These are phyloP conservation scores for Biancaea sappan DNA, from an alignment of 306 rosid genomes.

Conservation along the genomic window DNA sequence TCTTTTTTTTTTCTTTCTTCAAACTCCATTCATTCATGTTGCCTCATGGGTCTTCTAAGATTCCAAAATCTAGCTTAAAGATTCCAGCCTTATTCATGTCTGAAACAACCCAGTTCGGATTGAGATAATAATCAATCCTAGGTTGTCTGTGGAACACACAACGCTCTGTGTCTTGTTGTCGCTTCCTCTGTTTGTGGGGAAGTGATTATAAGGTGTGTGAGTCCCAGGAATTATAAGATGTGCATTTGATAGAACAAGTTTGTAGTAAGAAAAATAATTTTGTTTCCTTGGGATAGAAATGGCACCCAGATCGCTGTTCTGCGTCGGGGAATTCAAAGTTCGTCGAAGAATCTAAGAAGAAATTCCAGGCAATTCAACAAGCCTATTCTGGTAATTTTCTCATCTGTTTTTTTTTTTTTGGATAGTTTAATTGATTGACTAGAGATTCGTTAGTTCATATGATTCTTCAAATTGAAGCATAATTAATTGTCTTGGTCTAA, in stretches of 20 bases:
- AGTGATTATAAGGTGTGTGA: conserved; percentile 8
- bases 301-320: conserved; percentile 99
- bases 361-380: conserved; percentile 83
- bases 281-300: conserved; percentile 63
- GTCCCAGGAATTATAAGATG: not conserved
- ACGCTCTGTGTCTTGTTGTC: not conserved
- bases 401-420: not conserved
- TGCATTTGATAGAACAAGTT: not conserved
- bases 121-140: not conserved
- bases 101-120: conserved; percentile 14
- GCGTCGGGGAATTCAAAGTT: conserved; percentile 71
- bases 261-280: conserved; percentile 20
- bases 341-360: conserved; percentile 87
- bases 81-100: not conserved
- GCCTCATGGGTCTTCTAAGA: conserved; percentile 16
- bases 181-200: not conserved
- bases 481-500: not conserved
- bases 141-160: conserved; percentile 5
- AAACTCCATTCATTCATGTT: conserved; percentile 8
- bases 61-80: not conserved
- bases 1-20: not conserved
- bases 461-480: conserved; percentile 9
- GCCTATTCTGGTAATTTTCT: conserved; percentile 87
- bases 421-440: not conserved
- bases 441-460: not conserved